Percentiles rank a stretch among this genome's conserved stretches.
Conservation (phyloP, 768 basidiomycete species). For the Boletus subcaerulescens region DNA sequence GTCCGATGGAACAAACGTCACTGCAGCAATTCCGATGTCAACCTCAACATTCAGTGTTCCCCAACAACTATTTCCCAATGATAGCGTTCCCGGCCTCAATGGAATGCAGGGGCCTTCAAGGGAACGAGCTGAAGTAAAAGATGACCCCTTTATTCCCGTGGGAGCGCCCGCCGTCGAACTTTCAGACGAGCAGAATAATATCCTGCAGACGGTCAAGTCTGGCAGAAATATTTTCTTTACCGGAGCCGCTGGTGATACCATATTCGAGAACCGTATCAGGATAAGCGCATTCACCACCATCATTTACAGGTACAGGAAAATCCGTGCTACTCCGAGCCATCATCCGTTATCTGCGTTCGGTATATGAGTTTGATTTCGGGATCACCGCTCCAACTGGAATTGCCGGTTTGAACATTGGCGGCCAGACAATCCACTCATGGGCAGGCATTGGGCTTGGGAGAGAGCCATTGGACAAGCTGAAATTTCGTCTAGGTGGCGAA, state of each 20-base stretch:
- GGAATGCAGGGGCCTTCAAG: neutral
- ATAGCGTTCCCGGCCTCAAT: neutral
- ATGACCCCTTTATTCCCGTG: neutral
- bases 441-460: slow-evolving; percentile 64
- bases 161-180: slow-evolving; percentile 15
- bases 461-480: slow-evolving; percentile 42
- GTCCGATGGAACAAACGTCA: neutral
- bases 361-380: slow-evolving; percentile 36
- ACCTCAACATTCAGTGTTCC: neutral
- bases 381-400: slow-evolving; percentile 67
- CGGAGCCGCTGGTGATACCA: slow-evolving; percentile 59
- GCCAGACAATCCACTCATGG: slow-evolving; percentile 63
- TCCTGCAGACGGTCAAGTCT: slow-evolving; percentile 46
- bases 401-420: slow-evolving; percentile 70
- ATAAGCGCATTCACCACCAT: neutral
- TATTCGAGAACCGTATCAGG: neutral
- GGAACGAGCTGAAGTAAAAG: neutral
- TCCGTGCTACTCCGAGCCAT: slow-evolving; percentile 66
- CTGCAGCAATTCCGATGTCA: slow-evolving; percentile 5
- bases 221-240: slow-evolving; percentile 71
- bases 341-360: slow-evolving; percentile 41
- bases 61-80: neutral
- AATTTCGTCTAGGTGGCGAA: slow-evolving; percentile 30
- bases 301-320: slow-evolving; percentile 58
- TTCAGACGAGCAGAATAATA: slow-evolving; percentile 39